Conservation (phyloP, 805 yeast genomes). For the Alloascoidea hylecoeti region DNA sequence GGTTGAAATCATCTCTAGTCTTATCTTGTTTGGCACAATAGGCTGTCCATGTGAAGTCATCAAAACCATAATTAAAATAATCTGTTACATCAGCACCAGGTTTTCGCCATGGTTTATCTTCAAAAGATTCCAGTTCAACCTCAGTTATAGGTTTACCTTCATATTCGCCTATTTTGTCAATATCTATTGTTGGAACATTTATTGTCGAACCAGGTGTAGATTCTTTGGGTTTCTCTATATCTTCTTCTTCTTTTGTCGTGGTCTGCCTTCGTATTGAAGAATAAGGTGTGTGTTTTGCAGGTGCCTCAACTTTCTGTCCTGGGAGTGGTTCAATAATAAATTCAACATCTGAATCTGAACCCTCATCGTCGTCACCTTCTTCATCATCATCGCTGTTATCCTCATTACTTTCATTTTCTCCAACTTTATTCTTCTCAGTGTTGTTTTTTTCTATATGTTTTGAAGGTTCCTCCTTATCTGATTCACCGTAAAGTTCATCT, state of each 20-base stretch:
- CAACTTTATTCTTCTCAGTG: conserved; percentile 9
- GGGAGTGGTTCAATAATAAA: conserved; percentile 50
- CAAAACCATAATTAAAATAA: conserved; percentile 93
- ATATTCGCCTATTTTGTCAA: conserved; percentile 58
- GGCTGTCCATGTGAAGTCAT: conserved; percentile 91
- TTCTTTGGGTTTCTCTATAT: conserved; percentile 12
- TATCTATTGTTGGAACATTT: conserved; percentile 36
- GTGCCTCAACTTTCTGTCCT: conserved; percentile 15
- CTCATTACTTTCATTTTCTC: conserved; percentile 13
- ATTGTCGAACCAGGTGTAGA: conserved; percentile 6
- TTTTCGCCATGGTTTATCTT: conserved; percentile 96
- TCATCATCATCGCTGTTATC: conserved; percentile 29
- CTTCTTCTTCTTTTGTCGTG: conserved; percentile 18
- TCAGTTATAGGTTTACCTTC: conserved; percentile 79
- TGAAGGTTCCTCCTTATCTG: conserved; percentile 15
- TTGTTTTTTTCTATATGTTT: conserved; percentile 15
- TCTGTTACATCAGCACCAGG: conserved; percentile 95
- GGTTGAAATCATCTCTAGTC: conserved; percentile 65
- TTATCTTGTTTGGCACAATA: conserved; percentile 83
- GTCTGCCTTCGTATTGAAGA: conserved; percentile 7
- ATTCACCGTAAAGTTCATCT: conserved; percentile 17
- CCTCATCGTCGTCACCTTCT: conserved; percentile 34
- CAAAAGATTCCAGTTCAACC: conserved; percentile 63
- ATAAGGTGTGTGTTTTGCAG: conserved; percentile 10
- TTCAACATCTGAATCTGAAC: conserved; percentile 61